Evolutionary conservation across 805 yeast genomes (phyloP), one percentile per base, ranked within the genome.

Genomic region (Saccharomycopsis capsularis): DNA sequence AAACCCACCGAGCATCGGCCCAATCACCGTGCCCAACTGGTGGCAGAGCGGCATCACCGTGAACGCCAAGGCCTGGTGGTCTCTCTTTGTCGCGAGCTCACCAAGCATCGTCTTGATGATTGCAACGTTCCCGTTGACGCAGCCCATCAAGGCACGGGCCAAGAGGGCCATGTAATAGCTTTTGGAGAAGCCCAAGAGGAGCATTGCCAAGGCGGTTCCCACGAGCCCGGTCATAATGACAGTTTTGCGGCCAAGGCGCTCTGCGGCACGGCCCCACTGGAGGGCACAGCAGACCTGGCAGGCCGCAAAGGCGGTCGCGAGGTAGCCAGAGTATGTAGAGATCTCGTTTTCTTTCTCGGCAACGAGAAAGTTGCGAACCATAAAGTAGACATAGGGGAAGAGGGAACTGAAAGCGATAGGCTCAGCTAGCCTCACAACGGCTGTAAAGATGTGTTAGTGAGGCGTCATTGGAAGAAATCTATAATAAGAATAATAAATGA

Each of bases 351-450:
- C 75, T 24, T 67, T 64, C 29, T 73, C 67, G 5, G 76, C 75
- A 15, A 77, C 62, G 2, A 71, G 69, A 59, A 79, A 79, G 52
- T 76, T 79, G 50, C 74, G 60, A 16, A 80, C 78, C 85, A 80
- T 78, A 63, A 75, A 80, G 59, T 76, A 80, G 36, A 79, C 71
- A 57, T 79, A 80, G 2, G 85, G 85, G 58, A 80, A 79, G 27
- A 79, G 61, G 3, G 83, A 78, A 2, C 84, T 76, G 66, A 79
- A 80, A 2, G 83, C 77, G 19, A 80, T 69, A 1, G 85, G 85
- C 58, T 79, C 85, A 9, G 79, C 71, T 52, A 79, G 75, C 47
- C 85, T 64, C 46, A 79, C 74, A 24, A 73, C 51, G 21, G 70
- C 52, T 49, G 18, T 16, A 19, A n/a, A 24, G 22, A 22, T n/a